Percentiles rank a stretch among this genome's conserved stretches.
phyloP scores from a whole-genome alignment of 1,139 yeast genomes.

The Suhomyces coccinellae region DNA sequence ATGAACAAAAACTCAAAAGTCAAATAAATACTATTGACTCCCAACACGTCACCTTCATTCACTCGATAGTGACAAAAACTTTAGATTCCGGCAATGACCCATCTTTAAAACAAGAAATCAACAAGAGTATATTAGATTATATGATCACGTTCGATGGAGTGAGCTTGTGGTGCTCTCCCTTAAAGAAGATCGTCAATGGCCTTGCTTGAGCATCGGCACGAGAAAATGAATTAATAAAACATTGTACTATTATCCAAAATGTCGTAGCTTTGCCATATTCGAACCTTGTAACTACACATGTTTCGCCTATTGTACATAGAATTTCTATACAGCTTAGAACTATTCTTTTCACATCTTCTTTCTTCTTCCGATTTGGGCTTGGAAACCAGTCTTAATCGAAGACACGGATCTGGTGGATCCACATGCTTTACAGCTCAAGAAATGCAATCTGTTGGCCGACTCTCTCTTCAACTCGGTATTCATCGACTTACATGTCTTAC shows the following conservation, averaged over 20 bases:
- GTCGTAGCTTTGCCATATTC: background rate
- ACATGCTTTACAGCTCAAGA: conserved; percentile 97
- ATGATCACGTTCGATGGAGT: conserved; percentile 55
- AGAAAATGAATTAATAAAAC: too few species aligned
- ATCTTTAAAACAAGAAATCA: conserved; percentile 1
- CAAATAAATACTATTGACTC: conserved; percentile 24
- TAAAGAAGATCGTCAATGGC: conserved; percentile 49
- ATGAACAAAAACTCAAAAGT: conserved; percentile 30
- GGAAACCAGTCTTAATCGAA: conserved; percentile 99
- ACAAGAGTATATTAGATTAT: conserved; percentile 36
- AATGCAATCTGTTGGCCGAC: conserved; percentile 92
- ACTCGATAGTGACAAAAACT: conserved; percentile 6
- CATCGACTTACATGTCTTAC: conserved; percentile 98
- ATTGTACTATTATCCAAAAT: background rate
- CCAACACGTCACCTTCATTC: conserved; percentile 22
- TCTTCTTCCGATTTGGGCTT: conserved; percentile 87
- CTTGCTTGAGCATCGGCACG: background rate
- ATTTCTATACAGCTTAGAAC: background rate
- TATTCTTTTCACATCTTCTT: conserved; percentile 43
- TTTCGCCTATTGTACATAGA: conserved; percentile 1
- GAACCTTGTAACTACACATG: background rate
- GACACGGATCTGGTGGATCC: conserved; percentile 97
- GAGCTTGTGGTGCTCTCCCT: conserved; percentile 57
- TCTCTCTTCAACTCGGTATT: conserved; percentile 95
- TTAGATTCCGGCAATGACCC: conserved; percentile 15